A percentile compares a stretch with the other conserved stretches of the same genome.
Evolutionary conservation across 2,329 filamentous ascomycete species (phyloP).

Genomic region (Arthrobotrys musiformis): DNA sequence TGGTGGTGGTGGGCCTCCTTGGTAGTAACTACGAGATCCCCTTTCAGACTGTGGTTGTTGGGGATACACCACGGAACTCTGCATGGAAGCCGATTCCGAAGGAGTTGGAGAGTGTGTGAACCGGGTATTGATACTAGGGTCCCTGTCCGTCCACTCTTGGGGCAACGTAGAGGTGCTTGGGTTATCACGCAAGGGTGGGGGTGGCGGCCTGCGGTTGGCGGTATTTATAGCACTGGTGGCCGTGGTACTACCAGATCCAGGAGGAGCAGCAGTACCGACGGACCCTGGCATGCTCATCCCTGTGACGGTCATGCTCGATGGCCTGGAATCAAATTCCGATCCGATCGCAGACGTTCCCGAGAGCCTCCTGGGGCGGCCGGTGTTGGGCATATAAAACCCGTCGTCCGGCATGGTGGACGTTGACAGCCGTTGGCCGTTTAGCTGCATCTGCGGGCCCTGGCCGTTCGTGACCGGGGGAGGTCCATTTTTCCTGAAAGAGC

Average conservation of each 20-base stretch:
- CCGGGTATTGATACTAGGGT: conserved; percentile 53
- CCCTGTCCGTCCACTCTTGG: conserved; percentile 55
- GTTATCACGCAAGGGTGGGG: conserved; percentile 55
- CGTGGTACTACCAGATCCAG: no score
- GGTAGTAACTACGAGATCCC: conserved; percentile 29
- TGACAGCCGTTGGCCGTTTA: conserved; percentile 47
- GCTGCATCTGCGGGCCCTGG: conserved; percentile 42
- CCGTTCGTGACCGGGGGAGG: not conserved
- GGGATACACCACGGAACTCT: conserved; percentile 55
- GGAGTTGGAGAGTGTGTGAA: conserved; percentile 55
- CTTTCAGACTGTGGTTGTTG: conserved; percentile 53
- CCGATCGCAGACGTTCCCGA: conserved; percentile 31
- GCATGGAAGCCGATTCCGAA: conserved; percentile 56
- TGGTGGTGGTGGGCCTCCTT: conserved; percentile 19
- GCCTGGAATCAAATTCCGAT: conserved; percentile 52
- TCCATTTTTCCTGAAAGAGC: conserved; percentile 39
- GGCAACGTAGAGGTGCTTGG: conserved; percentile 53
- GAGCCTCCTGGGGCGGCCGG: conserved; percentile 18
- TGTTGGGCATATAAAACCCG: conserved; percentile 27
- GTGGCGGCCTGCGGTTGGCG: conserved; percentile 40
- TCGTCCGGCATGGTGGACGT: conserved; percentile 39
- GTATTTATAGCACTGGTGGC: conserved; percentile 19
- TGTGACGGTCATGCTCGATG: conserved; percentile 52
- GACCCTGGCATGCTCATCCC: conserved; percentile 26
- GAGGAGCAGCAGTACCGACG: not conserved